phyloP scores from a whole-genome alignment of 192 early-diverging fungal species.

The Podila epicladia region DNA sequence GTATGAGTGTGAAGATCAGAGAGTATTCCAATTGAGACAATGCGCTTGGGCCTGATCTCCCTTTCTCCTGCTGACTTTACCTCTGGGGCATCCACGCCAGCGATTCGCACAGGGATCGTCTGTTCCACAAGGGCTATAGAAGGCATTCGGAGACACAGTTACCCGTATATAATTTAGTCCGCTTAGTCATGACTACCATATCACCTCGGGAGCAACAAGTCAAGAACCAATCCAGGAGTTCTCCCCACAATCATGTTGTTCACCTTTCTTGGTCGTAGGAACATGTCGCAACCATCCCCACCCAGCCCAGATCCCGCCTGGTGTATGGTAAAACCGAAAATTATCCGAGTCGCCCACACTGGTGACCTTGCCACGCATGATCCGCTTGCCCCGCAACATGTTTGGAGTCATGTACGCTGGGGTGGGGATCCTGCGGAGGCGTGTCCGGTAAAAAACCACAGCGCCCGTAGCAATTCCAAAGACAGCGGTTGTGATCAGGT shows the following conservation, averaged over 20 bases:
- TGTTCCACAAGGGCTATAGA: conserved; percentile 60
- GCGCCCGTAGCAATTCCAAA: conserved; percentile 33
- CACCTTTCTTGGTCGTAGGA: conserved; percentile 52
- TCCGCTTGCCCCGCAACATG: conserved; percentile 37
- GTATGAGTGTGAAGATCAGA: not conserved
- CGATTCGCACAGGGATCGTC: conserved; percentile 70
- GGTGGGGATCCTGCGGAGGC: conserved; percentile 56
- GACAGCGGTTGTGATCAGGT: conserved; percentile 20
- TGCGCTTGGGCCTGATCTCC: not conserved
- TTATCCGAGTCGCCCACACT: conserved; percentile 67
- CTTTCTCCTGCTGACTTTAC: conserved; percentile 12
- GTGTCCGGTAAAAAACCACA: conserved; percentile 30
- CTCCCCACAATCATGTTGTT: not conserved
- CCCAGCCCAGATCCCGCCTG: conserved; percentile 52
- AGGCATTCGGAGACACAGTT: not conserved
- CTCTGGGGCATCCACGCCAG: conserved; percentile 79
- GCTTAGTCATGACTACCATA: not conserved
- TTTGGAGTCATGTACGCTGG: conserved; percentile 57
- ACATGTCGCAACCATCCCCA: conserved; percentile 58
- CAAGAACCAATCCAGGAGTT: too few relatives aligned
- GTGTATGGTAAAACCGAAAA: conserved; percentile 65
- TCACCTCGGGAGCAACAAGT: not conserved
- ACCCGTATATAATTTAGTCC: not conserved
- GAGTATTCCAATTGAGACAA: not conserved
- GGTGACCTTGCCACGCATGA: conserved; percentile 55